Base-by-base conservation (phyloP, 768 basidiomycete species). In the Pholiota microspora region DNA sequence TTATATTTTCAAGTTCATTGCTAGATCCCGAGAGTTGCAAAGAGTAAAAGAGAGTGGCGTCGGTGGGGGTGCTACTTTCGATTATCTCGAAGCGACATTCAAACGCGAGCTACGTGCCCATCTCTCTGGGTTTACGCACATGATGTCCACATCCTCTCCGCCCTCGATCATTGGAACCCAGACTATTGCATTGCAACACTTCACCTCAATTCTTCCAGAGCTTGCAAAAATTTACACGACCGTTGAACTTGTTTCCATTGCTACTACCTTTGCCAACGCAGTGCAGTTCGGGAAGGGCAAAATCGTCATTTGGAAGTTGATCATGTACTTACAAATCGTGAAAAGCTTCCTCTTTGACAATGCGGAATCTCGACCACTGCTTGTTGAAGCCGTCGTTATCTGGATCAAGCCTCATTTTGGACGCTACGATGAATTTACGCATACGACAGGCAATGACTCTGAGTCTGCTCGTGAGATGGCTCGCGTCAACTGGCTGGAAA, bases 371-470 rank as follows among this genome's bases (percentile, higher is more conserved):
- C 84, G 96, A 25, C 78, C 86, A 0, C 71, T 89, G 4, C 76
- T 98, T 2, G 86, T 96, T 6, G 94, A 97, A 59, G 84, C 88
- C 16, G 84, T 98, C 24, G 86, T 94, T 8, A 82, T 88, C 18
- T 98, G 95, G 94, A 88, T 98, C 60, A 96, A 94, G 66, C 93
- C 95, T 1, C 87, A 95, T 68, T 92, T 98, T 63, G 95, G 95
- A 23, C 83, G 83, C 25, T 98, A 88, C 64, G 94, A 98, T 59
- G 94, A 95, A 69, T 89, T 84, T 60, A 66, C 76, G 16, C 81
- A 85, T 58, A 80, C 79, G 10, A 77, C 79, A 51, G 71, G 81
- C 1, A 83, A 77, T 51, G 94, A 95, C 58, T 72, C 82, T 2
- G 89, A 94, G 56, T 69, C 64, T 32, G 77, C 73, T 16, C 78